Base-by-base conservation (phyloP, 805 yeast genomes). In the Teunomyces cretensis region DNA sequence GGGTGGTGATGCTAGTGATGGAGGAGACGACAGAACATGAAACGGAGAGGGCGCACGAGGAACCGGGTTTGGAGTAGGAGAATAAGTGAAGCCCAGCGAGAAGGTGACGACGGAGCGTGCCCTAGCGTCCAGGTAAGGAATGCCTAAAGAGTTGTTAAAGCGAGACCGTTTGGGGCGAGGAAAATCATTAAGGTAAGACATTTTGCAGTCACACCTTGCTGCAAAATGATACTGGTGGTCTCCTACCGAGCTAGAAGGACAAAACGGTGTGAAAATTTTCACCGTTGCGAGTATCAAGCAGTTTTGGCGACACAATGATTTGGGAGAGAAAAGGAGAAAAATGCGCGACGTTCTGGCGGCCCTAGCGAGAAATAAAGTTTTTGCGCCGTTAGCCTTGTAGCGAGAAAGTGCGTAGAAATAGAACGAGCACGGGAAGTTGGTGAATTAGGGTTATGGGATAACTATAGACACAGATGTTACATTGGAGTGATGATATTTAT, bases 201-300 rank as follows among this genome's bases (percentile, higher is more conserved):
- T 35, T 35, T 35, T 35, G 38, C 38, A 35, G 26, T 16, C 9
- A 35, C 16, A 15, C 15, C 14, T 35, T 27, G 19, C 26, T 35
- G 38, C 38, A 35, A 35, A 35, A 35, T 35, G 38, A 12, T 15
- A 19, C 12, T 33, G 36, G 19, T 12, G 38, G 38, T 35, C 38
- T 35, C 38, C 38, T 35, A 35, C 38, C 38, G 38, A 17, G 17
- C 38, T 35, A 35, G 27, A 35, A 35, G 38, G 38, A 35, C 38
- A n/a, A 14, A 35, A 16, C 9, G 17, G 12, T 33, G 38, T 35
- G 38, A 35, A 35, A 35, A 35, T 35, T 35, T 35, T 35, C 28
- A 35, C 38, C 17, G 38, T 30, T 9, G 38, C 16, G 38, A 35
- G 14, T n/a, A 35, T 22, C n/a, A n/a, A 22, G 24, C 36, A 11